These are phyloP conservation scores for Beauveria brongniartii DNA, from an alignment of 2,329 filamentous ascomycete genomes.

Conservation along the genomic window DNA sequence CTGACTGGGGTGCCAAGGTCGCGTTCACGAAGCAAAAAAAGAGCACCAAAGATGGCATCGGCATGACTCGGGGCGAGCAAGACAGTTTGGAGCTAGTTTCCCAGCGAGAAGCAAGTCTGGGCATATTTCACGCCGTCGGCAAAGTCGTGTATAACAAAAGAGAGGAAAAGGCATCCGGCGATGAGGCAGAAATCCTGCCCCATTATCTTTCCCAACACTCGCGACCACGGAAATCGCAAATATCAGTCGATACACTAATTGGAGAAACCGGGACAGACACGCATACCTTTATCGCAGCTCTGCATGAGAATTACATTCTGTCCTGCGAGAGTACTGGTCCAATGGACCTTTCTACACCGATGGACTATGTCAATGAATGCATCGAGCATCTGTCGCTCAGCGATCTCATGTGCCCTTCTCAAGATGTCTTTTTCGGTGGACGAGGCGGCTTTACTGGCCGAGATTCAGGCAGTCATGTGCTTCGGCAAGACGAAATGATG, in stretches of 20 bases:
- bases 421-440: slow-evolving; percentile 58
- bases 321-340: slow-evolving; percentile 61
- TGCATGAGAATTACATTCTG: slow-evolving; percentile 88
- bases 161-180: slow-evolving; percentile 35
- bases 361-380: slow-evolving; percentile 77
- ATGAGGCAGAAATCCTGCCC: slow-evolving; percentile 48
- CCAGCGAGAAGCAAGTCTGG: slow-evolving; percentile 80
- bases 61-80: slow-evolving; percentile 66
- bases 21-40: slow-evolving; percentile 63
- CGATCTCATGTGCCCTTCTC: slow-evolving; percentile 72
- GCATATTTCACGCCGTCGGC: slow-evolving; percentile 92
- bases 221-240: slow-evolving; percentile 55
- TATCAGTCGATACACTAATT: slow-evolving; percentile 67
- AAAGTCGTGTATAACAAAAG: slow-evolving; percentile 97
- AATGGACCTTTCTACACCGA: slow-evolving; percentile 48
- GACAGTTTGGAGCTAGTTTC: slow-evolving; percentile 75
- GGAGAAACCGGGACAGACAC: slow-evolving; percentile 91
- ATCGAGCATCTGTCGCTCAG: slow-evolving; percentile 81
- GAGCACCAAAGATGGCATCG: slow-evolving; percentile 44
- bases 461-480: slow-evolving; percentile 59
- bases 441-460: slow-evolving; percentile 44
- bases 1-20: slow-evolving; percentile 68
- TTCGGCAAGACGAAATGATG: slow-evolving; percentile 88
- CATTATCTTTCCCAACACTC: slow-evolving; percentile 48
- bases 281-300: slow-evolving; percentile 77